These are phyloP conservation scores for Diospyros kaki DNA, from an alignment of 148 eudicot genomes.

Conservation along the genomic window DNA sequence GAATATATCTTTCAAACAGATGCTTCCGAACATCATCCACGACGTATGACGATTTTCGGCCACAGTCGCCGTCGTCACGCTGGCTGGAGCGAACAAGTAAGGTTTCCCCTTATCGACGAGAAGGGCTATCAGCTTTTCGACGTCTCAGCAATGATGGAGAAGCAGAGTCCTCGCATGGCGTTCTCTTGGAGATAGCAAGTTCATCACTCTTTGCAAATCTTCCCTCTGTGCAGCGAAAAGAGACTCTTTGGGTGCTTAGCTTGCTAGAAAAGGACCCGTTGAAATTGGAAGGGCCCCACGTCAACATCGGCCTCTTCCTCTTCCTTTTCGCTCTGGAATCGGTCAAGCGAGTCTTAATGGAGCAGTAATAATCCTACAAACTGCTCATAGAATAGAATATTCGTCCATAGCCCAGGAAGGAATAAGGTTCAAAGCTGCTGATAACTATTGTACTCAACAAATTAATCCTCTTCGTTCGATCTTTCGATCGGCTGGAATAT, in stretches of 20 bases:
- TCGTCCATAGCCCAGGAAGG: no score
- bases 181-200: slow-evolving; percentile 50
- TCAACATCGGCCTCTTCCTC: no score
- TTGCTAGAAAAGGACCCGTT: no score
- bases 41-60: slow-evolving; percentile 28
- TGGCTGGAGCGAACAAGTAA: slow-evolving; percentile 56
- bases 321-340: no score
- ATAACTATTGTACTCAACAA: no score
- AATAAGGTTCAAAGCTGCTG: no score
- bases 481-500: no score
- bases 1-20: slow-evolving; percentile 55
- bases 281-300: no score
- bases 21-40: slow-evolving; percentile 28
- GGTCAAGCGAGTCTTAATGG: no score
- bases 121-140: slow-evolving; percentile 46
- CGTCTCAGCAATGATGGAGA: slow-evolving; percentile 70
- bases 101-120: slow-evolving; percentile 58
- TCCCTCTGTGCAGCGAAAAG: slow-evolving; percentile 66
- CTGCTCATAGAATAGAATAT: no score
- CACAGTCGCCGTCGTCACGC: slow-evolving; percentile 31
- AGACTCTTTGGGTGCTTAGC: slow-evolving; percentile 30
- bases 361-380: no score
- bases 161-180: slow-evolving; percentile 69
- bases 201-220: slow-evolving; percentile 67
- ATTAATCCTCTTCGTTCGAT: no score